A percentile compares a stretch with the other conserved stretches of the same genome.
phyloP scores from a whole-genome alignment of 805 yeast species.

The Cyberlindnera mycetangii region DNA sequence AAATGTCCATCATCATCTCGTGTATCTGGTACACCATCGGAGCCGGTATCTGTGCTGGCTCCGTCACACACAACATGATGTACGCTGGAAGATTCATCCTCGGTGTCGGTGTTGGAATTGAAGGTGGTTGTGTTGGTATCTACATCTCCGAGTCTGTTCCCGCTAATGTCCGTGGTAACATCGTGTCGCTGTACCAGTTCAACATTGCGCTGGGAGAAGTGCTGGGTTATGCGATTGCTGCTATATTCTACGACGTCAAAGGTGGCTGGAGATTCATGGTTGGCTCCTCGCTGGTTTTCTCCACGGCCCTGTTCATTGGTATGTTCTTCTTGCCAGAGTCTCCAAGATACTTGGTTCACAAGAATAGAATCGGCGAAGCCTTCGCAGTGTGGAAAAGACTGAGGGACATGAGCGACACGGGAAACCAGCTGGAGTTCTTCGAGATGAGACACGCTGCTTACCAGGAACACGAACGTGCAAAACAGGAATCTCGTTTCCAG shows the following conservation, averaged over 20 bases:
- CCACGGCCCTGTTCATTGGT: conserved; percentile 48
- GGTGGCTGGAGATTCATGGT: conserved; percentile 68
- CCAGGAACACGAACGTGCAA: conserved; percentile 41
- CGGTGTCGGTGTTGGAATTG: conserved; percentile 65
- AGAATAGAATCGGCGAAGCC: conserved; percentile 50
- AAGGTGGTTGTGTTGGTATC: conserved; percentile 62
- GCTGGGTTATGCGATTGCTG: conserved; percentile 60
- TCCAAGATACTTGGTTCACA: conserved; percentile 54
- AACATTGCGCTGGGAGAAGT: conserved; percentile 67
- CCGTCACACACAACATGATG: conserved; percentile 44
- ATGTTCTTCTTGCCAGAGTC: conserved; percentile 57
- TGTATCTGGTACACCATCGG: conserved; percentile 62
- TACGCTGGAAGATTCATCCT: conserved; percentile 57
- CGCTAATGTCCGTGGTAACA: conserved; percentile 52
- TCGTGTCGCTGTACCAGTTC: conserved; percentile 62
- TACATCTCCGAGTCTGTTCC: conserved; percentile 63
- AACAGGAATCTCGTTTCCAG: conserved; percentile 35
- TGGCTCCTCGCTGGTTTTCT: conserved; percentile 59
- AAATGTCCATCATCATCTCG: conserved; percentile 50
- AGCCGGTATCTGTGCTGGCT: conserved; percentile 55
- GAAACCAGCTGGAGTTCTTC: conserved; percentile 50
- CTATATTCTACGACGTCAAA: conserved; percentile 51
- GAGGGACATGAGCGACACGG: conserved; percentile 43
- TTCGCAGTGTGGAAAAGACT: conserved; percentile 54
- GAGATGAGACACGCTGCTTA: conserved; percentile 53